Conservation (phyloP, 495 filamentous ascomycete species). For the Xanthoparmelia taractica region DNA sequence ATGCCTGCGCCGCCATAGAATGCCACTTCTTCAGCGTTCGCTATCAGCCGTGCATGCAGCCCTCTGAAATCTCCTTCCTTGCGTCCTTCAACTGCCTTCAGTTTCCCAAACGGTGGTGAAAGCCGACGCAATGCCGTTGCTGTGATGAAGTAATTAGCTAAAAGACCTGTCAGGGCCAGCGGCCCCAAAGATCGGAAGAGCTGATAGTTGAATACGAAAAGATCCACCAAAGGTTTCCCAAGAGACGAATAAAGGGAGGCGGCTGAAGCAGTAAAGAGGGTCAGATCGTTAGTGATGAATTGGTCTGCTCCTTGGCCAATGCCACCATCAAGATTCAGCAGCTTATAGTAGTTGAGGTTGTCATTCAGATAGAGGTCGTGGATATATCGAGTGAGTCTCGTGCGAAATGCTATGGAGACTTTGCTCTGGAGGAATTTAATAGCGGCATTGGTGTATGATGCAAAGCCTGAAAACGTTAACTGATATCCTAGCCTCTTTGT, state of each 20-base stretch:
- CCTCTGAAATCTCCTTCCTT: constrained; percentile 91
- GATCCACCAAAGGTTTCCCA: constrained; percentile 91
- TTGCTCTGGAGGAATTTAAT: constrained; percentile 98
- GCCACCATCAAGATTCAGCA: constrained; percentile 88
- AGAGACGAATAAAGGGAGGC: constrained; percentile 93
- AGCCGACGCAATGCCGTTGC: constrained; percentile 78
- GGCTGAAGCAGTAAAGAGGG: constrained; percentile 84
- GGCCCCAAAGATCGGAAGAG: constrained; percentile 88
- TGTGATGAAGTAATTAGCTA: constrained; percentile 87
- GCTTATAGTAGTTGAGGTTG: constrained; percentile 91
- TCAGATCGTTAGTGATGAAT: constrained; percentile 96
- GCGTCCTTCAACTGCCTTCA: constrained; percentile 90
- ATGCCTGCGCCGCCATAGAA: constrained; percentile 95
- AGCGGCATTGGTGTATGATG: constrained; percentile 89
- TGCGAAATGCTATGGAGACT: constrained; percentile 96
- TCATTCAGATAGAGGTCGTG: constrained; percentile 95
- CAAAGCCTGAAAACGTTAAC: constrained; percentile 50
- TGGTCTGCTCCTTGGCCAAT: constrained; percentile 89
- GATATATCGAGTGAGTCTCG: constrained; percentile 90
- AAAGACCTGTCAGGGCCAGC: constrained; percentile 73
- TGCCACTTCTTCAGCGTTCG: constrained; percentile 97
- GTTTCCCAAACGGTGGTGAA: constrained; percentile 90
- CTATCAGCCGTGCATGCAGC: constrained; percentile 82
- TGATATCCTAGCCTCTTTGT: background rate
- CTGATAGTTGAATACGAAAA: constrained; percentile 96